Conservation (phyloP, 108 stramenopile species). For the Pseudonitzschia pungens region DNA sequence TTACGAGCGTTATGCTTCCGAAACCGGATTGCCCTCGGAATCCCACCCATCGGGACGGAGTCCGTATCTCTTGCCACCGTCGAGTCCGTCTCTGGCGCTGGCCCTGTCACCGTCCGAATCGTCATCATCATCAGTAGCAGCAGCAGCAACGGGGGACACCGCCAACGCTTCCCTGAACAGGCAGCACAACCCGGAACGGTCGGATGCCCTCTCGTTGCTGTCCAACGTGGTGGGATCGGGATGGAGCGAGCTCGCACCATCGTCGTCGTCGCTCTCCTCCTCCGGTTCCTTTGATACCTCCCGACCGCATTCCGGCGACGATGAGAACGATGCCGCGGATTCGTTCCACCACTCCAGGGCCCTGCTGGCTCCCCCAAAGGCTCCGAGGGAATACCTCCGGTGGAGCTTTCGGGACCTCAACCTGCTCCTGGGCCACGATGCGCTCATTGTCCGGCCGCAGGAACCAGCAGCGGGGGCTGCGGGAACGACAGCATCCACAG, state of each 20-base stretch:
- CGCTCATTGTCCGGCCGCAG: conserved; percentile 38
- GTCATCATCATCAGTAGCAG: neutral
- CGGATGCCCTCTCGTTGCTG: conserved; percentile 17
- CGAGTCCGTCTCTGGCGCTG: conserved; percentile 17
- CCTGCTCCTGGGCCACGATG: conserved; percentile 75
- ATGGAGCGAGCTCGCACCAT: neutral
- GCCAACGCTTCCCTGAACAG: too few relatives aligned
- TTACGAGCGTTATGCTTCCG: neutral
- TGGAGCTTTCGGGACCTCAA: conserved; percentile 83
- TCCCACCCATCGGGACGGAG: neutral
- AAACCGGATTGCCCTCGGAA: neutral
- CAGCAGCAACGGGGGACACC: neutral
- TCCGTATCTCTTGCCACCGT: conserved; percentile 21
- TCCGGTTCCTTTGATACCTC: conserved; percentile 34
- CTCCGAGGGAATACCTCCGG: conserved; percentile 60
- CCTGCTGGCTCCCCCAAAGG: conserved; percentile 37
- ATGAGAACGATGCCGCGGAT: too few relatives aligned
- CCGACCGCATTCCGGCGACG: neutral
- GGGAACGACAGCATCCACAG: neutral
- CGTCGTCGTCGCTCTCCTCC: conserved; percentile 36
- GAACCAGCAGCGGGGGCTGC: neutral
- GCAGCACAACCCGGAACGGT: neutral
- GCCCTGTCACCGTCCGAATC: conserved; percentile 11
- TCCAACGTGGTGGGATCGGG: conserved; percentile 17
- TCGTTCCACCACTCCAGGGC: too few relatives aligned